These are phyloP conservation scores for Geotrichum reessii DNA, from an alignment of 1,139 yeast genomes.

Conservation along the genomic window DNA sequence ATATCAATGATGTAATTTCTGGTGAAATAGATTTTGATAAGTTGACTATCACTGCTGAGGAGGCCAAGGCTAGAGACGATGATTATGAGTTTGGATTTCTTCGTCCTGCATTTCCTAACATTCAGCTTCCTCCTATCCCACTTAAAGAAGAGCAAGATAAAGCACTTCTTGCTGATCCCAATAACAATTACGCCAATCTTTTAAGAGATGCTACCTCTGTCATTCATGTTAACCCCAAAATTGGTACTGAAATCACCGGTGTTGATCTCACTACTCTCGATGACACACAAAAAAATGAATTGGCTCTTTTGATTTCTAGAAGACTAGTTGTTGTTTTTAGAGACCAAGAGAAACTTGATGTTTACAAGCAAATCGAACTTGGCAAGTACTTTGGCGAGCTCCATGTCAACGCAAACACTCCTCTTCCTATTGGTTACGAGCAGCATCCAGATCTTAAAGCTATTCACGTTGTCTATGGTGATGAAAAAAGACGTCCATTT, in stretches of 20 bases:
- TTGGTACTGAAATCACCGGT: conserved; percentile 59
- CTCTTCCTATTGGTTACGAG: conserved; percentile 40
- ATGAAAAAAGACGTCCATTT: background rate
- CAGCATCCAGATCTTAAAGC: conserved; percentile 55
- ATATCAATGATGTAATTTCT: background rate
- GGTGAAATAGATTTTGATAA: background rate
- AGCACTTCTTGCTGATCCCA: conserved; percentile 13
- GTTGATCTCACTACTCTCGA: conserved; percentile 44
- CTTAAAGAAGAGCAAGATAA: conserved; percentile 24
- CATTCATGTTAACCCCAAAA: conserved; percentile 50
- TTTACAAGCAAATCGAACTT: conserved; percentile 45
- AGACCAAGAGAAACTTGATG: conserved; percentile 53
- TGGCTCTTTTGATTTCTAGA: conserved; percentile 57
- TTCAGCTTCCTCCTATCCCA: conserved; percentile 27
- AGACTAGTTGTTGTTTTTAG: conserved; percentile 66
- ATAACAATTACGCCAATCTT: conserved; percentile 41
- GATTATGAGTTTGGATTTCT: conserved; percentile 30
- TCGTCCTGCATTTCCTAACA: conserved; percentile 33
- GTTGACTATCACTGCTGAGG: conserved; percentile 1
- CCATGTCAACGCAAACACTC: conserved; percentile 43
- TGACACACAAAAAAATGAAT: conserved; percentile 52
- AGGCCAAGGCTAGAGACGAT: conserved; percentile 9
- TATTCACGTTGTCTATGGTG: conserved; percentile 33
- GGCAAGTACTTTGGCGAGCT: conserved; percentile 46
- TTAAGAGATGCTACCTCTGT: conserved; percentile 41